Conservation (phyloP, 179 eudicot genomes). For the Dionaea muscipula region DNA sequence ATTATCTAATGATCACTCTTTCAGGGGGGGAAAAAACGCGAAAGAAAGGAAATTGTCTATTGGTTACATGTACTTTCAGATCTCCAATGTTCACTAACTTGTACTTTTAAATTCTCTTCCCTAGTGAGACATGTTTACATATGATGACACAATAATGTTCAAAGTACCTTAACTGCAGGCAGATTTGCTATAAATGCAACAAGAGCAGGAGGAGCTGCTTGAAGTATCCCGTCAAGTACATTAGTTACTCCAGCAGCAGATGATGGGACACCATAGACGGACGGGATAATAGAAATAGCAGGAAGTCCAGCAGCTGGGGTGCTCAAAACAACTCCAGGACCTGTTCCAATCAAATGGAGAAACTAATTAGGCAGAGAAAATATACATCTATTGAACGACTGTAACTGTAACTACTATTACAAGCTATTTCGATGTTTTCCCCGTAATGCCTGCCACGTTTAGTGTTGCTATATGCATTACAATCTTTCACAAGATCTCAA, state of each 20-base stretch:
- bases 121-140: not conserved
- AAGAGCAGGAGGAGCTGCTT: conserved; percentile 63
- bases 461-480: too few species aligned
- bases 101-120: too few species aligned
- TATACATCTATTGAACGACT: not conserved
- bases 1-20: too few species aligned
- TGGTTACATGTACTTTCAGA: too few species aligned
- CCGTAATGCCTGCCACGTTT: too few species aligned
- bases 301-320: conserved; percentile 38
- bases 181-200: conserved; percentile 57
- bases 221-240: conserved; percentile 49
- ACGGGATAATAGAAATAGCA: conserved; percentile 20
- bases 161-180: conserved; percentile 61
- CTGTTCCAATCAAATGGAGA: conserved; percentile 8
- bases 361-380: not conserved
- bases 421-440: too few species aligned
- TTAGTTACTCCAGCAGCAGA: conserved; percentile 22
- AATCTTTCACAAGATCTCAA: not conserved
- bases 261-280: conserved; percentile 14
- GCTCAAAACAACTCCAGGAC: conserved; percentile 23
- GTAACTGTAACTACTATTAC: too few species aligned
- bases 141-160: not conserved
- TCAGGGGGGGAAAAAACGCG: too few species aligned
- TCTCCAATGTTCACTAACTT: too few species aligned
- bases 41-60: too few species aligned